A percentile compares a stretch with the other conserved stretches of the same genome.
Evolutionary conservation across 129 eudicot species (phyloP).

Genomic region (Gnaphalium uliginosum): DNA sequence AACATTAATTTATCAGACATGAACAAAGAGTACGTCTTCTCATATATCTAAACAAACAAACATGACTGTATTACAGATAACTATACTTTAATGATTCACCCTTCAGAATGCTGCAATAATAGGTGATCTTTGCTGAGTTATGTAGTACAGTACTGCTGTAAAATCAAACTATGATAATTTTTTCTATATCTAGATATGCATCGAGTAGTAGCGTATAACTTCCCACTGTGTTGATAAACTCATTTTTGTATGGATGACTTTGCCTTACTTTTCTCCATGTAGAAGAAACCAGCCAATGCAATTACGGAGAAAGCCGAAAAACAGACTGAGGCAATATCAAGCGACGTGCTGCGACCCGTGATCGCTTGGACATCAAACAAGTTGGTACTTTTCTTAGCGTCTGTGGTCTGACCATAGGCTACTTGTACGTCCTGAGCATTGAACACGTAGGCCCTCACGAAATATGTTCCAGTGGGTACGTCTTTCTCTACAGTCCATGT

Average conservation of each 20-base stretch:
- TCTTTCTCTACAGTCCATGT: slow-evolving; percentile 49
- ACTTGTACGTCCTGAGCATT: slow-evolving; percentile 33
- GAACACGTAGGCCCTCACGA: slow-evolving; percentile 54
- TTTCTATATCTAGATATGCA: not conserved
- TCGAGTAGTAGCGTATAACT: not conserved
- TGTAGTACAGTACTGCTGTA: not conserved
- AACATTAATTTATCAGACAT: not conserved
- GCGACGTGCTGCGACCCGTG: slow-evolving; percentile 56
- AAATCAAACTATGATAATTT: not conserved
- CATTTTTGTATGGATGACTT: slow-evolving; percentile 20
- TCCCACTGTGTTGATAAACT: not conserved
- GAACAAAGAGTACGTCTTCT: not conserved
- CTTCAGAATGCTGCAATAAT: not conserved
- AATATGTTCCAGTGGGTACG: slow-evolving; percentile 58
- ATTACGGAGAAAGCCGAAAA: slow-evolving; percentile 64
- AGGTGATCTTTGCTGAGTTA: not conserved
- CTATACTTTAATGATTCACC: not conserved
- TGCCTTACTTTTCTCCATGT: slow-evolving; percentile 60
- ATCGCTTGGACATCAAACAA: slow-evolving; percentile 50
- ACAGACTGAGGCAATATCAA: slow-evolving; percentile 58
- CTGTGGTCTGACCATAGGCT: slow-evolving; percentile 59
- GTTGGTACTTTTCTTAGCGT: slow-evolving; percentile 37
- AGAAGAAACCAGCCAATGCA: slow-evolving; percentile 61
- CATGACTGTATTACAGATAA: not conserved
- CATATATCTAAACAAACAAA: not conserved